phyloP scores from a whole-genome alignment of 1,284 basidiomycete species.

The Cryptococcus sp. region DNA sequence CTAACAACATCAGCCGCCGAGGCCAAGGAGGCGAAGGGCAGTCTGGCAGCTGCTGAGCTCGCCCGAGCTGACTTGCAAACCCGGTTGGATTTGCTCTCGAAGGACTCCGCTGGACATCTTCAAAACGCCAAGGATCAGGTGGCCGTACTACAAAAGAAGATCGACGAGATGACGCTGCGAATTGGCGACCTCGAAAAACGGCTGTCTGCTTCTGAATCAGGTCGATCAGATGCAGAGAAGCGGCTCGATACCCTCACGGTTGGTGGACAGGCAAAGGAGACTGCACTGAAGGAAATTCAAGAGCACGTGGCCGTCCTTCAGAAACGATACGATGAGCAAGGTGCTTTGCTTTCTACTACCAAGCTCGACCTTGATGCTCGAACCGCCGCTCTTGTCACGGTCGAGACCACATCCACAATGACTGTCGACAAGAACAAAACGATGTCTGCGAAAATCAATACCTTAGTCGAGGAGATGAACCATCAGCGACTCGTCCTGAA shows the following conservation, averaged over 20 bases:
- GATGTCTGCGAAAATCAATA: no score
- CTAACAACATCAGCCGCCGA: no score
- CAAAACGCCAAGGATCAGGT: no score
- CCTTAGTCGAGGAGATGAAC: background rate
- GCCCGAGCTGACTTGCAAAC: no score
- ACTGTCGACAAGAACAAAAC: background rate
- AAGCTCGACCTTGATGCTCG: background rate
- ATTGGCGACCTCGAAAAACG: background rate
- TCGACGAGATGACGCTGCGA: background rate
- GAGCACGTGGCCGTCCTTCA: background rate
- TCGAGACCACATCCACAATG: background rate
- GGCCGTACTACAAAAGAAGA: background rate
- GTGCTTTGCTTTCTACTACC: background rate
- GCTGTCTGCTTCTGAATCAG: background rate
- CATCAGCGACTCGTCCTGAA: background rate
- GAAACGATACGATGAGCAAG: background rate
- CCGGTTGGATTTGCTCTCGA: no score
- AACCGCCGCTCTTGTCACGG: background rate
- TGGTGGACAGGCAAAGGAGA: no score
- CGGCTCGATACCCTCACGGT: no score
- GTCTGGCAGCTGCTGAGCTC: no score
- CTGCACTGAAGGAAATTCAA: background rate
- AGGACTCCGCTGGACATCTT: no score
- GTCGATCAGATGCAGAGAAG: background rate
- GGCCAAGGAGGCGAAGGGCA: no score